These are phyloP conservation scores for Thermomyces lanuginosus DNA, from an alignment of 2,329 filamentous ascomycete species.

Conservation along the genomic window DNA sequence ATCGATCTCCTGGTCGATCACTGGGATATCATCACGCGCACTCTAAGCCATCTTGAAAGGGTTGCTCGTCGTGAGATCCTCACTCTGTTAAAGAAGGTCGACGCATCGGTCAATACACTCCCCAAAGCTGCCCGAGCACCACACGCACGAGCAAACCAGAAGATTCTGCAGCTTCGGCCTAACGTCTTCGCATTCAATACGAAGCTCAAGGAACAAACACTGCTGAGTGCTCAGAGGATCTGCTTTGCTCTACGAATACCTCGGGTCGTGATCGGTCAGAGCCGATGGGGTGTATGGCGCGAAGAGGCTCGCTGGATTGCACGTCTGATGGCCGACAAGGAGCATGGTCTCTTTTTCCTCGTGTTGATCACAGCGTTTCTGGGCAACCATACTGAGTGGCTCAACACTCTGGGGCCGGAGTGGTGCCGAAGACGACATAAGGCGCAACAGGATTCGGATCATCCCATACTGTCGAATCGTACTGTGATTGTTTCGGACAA, in stretches of 20 bases:
- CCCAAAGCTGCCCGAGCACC: constrained; percentile 30
- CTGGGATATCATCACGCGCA: constrained; percentile 43
- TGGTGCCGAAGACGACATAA: constrained; percentile 38
- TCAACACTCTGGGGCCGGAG: constrained; percentile 37
- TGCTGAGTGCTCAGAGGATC: constrained; percentile 34
- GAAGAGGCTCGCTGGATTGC: constrained; percentile 44
- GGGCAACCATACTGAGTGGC: constrained; percentile 45
- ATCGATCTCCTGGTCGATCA: constrained; percentile 41
- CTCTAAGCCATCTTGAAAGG: constrained; percentile 37
- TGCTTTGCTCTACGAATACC: constrained; percentile 40
- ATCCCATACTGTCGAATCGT: constrained; percentile 33
- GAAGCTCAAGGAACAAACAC: constrained; percentile 31
- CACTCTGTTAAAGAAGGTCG: constrained; percentile 33
- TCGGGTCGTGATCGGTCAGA: constrained; percentile 41
- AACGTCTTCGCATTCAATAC: constrained; percentile 31
- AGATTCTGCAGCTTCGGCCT: constrained; percentile 33
- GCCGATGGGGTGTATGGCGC: constrained; percentile 44
- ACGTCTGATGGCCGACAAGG: constrained; percentile 37
- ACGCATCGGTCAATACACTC: constrained; percentile 23
- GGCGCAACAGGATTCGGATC: constrained; percentile 34
- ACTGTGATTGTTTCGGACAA: constrained; percentile 42
- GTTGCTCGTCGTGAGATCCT: constrained; percentile 37
- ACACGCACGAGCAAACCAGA: constrained; percentile 32
- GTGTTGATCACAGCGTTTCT: constrained; percentile 44
- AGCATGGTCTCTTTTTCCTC: constrained; percentile 44